Evolutionary conservation across 78 protist genomes (phyloP).

Genomic region (slime mould (Dictyostelium discoideum)): dicty_2.7 NC_007088.5:1355501-1356000

Average conservation of each 20-base stretch:
- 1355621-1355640: neutral
- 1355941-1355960: neutral
- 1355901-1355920: conserved; percentile 58
- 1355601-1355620: neutral
- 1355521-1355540: conserved; percentile 9
- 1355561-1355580: conserved; percentile 80
- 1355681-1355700: conserved; percentile 81
- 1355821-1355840: conserved; percentile 74
- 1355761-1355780: conserved; percentile 73
- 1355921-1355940: conserved; percentile 24
- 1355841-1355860: conserved; percentile 73
- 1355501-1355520: conserved; percentile 14
- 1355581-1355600: conserved; percentile 68
- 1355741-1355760: conserved; percentile 67
- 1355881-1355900: conserved; percentile 37
- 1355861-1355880: conserved; percentile 41
- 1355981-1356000: too few species aligned
- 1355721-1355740: conserved; percentile 83
- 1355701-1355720: conserved; percentile 83
- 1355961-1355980: neutral
- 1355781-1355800: conserved; percentile 78
- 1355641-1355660: too few species aligned
- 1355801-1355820: conserved; percentile 73
- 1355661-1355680: conserved; percentile 25
- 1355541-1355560: conserved; percentile 76